These are phyloP conservation scores for Backusella psychrophila DNA, from an alignment of 192 early-diverging fungal genomes.

Conservation along the genomic window DNA sequence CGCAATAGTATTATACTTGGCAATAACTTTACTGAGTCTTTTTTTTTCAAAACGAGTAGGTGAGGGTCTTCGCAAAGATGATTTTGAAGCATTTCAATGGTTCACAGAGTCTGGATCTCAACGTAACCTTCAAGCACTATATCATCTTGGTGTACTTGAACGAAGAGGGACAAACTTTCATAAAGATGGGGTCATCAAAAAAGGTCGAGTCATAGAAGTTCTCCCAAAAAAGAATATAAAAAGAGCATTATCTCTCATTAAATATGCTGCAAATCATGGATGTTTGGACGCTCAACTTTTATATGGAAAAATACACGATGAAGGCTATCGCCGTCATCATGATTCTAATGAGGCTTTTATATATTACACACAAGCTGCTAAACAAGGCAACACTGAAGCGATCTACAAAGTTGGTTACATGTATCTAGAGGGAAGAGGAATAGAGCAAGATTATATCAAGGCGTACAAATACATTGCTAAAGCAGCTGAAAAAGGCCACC, in stretches of 20 bases:
- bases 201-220: neutral
- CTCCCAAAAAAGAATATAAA: neutral
- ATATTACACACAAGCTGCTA: neutral
- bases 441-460: neutral
- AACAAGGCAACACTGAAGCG: neutral
- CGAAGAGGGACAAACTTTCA: neutral
- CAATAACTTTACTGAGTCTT: too few relatives aligned
- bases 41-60: neutral
- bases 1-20: too few relatives aligned
- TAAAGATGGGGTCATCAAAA: neutral
- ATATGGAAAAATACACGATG: neutral
- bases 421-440: neutral
- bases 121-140: neutral
- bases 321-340: neutral
- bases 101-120: neutral
- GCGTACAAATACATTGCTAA: neutral
- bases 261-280: neutral
- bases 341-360: neutral
- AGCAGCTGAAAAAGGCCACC: neutral
- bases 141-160: neutral
- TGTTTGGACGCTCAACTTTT: neutral
- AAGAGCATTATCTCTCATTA: neutral
- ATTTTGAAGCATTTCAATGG: neutral
- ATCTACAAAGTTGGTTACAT: neutral
- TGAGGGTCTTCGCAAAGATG: neutral